These are phyloP conservation scores for Zalaria sp. DNA, from an alignment of 2,329 filamentous ascomycete species.

Conservation along the genomic window DNA sequence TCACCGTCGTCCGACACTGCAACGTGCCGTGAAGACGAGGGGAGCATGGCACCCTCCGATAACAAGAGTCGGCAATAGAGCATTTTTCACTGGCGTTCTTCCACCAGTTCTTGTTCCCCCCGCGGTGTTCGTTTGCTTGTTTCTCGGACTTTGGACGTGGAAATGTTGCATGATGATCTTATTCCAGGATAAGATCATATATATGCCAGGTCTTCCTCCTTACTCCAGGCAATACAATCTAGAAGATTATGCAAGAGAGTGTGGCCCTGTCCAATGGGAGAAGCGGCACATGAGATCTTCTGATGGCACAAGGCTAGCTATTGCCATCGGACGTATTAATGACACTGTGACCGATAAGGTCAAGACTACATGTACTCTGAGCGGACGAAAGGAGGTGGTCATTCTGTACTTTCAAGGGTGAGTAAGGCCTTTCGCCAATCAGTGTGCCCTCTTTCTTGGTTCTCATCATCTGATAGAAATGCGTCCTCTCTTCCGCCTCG, in stretches of 20 bases:
- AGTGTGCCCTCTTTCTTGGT: neutral
- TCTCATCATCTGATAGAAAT: conserved; percentile 17
- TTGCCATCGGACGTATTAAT: conserved; percentile 34
- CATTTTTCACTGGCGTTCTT: conserved; percentile 17
- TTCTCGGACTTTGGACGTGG: conserved; percentile 48
- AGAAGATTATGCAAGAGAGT: conserved; percentile 45
- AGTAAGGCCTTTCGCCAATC: neutral
- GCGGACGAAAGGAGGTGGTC: conserved; percentile 17
- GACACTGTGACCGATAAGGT: neutral
- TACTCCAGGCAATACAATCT: conserved; percentile 54
- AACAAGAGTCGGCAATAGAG: neutral
- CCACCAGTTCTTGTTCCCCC: conserved; percentile 47
- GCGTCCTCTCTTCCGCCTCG: conserved; percentile 31
- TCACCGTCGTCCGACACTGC: too few relatives aligned
- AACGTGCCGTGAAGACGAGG: too few relatives aligned
- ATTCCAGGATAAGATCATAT: conserved; percentile 72
- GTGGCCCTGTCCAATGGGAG: conserved; percentile 51
- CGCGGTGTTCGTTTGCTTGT: conserved; percentile 49
- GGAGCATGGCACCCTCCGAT: too few relatives aligned
- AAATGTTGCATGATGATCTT: conserved; percentile 60
- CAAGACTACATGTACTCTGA: neutral
- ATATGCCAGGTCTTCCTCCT: conserved; percentile 63
- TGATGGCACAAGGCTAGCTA: conserved; percentile 51
- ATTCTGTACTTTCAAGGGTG: conserved; percentile 37
- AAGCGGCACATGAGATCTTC: conserved; percentile 45